Base-by-base conservation (phyloP, 2,329 filamentous ascomycete species). In the Elsinoe arachidis region DNA sequence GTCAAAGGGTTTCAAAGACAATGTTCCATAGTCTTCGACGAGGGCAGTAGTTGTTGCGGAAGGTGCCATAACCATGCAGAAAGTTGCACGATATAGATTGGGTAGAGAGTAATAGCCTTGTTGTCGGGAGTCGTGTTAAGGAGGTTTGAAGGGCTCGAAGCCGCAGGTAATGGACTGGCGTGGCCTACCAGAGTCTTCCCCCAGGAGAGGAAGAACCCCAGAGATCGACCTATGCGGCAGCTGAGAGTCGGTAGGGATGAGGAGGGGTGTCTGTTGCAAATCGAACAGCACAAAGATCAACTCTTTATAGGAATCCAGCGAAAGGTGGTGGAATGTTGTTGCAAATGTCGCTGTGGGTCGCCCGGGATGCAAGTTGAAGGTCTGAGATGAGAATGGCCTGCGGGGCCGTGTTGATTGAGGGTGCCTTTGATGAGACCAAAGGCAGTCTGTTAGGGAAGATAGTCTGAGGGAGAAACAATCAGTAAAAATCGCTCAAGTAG, bases 141-240 rank as follows among this genome's bases (percentile, higher is more conserved):
- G 93, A 76, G 93, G 93, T 83, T 89, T 87, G 79, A 91, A 95
- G 78, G 86, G 87, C 80, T 89, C 88, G 82, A 89, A 87, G 85
- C 86, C 89, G 82, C 88, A 81, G 81, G 80, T 86, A 82, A 86
- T 85, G 84, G 88, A 69, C 68, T 72, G 88, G 86, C 90, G 87
- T 90, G 88, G 89, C 87, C 90, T 92, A 87, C 87, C 90, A 88
- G 90, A 96, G 90, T 93, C 93, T 95, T 92, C 93, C 93, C 91
- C 92, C 76, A 79, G 80, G 79, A 93, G 92, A 96, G 91, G 92
- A 97, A 97, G 92, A 95, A 91, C 87, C 88, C 85, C 82, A 83
- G 84, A 86, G 86, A 83, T 83, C 85, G 87, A 95, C 88, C 90
- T 97, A 99, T 99, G 92, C 93, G 93, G 93, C 93, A 97, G 92